Base-by-base conservation (phyloP, 495 filamentous ascomycete species). In the Entonaema liquescens region DNA sequence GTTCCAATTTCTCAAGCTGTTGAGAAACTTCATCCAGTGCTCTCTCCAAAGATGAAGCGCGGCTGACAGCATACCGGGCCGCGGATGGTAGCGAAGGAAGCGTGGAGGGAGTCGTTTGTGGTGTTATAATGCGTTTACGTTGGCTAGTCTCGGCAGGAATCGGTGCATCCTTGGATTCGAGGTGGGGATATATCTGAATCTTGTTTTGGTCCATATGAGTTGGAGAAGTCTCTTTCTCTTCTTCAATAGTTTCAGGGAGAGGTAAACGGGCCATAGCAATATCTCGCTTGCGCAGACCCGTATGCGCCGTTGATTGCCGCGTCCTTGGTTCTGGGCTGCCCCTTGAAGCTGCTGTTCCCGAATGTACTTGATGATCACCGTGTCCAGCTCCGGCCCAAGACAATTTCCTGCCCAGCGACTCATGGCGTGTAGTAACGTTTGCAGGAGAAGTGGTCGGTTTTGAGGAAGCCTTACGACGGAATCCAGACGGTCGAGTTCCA, bases 11-110 rank as follows among this genome's bases (percentile, higher is more conserved):
- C 0, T 80, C 76, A 12, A 82, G 49, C 33, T 79, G 76, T 8
- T 73, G 65, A 19, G 75, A 77, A 12, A 79, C 78, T 31, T 79
- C 77, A 23, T 81, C 75, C 2, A 83, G 68, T 15, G 80, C 80
- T 52, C 74, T 70, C 23, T 82, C 76, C 21, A 80, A 71, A 2
- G 77, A 80, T 3, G 77, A 81, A 25, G 70, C 67, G 9, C 78
- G 77, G 21, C 74, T 62, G 17, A 71, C 50, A 21, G 76, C 74
- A 61, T 77, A 68, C 40, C 70, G 75, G 52, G 79, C 78, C 21
- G 76, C 73, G 54, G 76, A 75, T 25, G 80, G 78, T 13, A 81
- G 54, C 17, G 68, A 73, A 53, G 62, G 71, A 35, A 61, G 54
- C 28, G 68, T 65, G 15, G 76, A 76, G 26, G 68, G 63, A 31